A percentile compares a stretch with the other conserved stretches of the same genome.
Evolutionary conservation across 1,284 basidiomycete species (phyloP).

Genomic region (Sphaerobolus stellatus): DNA sequence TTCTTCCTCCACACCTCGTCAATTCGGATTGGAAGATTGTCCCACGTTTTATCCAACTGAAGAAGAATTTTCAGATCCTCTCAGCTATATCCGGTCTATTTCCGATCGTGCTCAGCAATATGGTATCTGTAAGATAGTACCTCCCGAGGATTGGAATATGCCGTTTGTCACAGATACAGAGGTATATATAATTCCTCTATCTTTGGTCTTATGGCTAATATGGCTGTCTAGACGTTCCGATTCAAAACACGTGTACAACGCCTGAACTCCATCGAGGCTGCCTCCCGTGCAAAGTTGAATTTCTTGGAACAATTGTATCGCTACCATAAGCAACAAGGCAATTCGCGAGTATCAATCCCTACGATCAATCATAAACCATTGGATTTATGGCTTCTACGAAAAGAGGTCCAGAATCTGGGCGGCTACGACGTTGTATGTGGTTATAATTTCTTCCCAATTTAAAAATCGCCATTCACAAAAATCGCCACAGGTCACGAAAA

Average conservation of each 20-base stretch:
- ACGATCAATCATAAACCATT: conserved; percentile 89
- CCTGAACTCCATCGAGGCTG: conserved; percentile 96
- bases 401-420: conserved; percentile 86
- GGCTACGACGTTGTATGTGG: conserved; percentile 78
- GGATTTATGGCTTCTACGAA: conserved; percentile 90
- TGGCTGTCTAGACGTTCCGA: conserved; percentile 66
- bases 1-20: conserved; percentile 47
- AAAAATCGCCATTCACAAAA: background rate
- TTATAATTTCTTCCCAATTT: background rate
- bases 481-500: conserved; percentile 61
- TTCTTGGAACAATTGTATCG: conserved; percentile 96
- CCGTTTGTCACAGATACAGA: conserved; percentile 96
- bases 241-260: conserved; percentile 96
- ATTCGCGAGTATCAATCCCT: conserved; percentile 84
- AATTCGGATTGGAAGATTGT: conserved; percentile 88
- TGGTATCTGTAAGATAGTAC: conserved; percentile 96
- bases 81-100: conserved; percentile 90
- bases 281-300: conserved; percentile 94
- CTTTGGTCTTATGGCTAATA: conserved; percentile 19
- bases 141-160: conserved; percentile 93
- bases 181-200: conserved; percentile 44
- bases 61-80: conserved; percentile 95
- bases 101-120: conserved; percentile 72
- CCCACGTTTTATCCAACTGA: conserved; percentile 85
- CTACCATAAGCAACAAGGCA: conserved; percentile 88